Conservation (phyloP, 192 early-diverging fungal species). For the Mortierella antarctica region DNA sequence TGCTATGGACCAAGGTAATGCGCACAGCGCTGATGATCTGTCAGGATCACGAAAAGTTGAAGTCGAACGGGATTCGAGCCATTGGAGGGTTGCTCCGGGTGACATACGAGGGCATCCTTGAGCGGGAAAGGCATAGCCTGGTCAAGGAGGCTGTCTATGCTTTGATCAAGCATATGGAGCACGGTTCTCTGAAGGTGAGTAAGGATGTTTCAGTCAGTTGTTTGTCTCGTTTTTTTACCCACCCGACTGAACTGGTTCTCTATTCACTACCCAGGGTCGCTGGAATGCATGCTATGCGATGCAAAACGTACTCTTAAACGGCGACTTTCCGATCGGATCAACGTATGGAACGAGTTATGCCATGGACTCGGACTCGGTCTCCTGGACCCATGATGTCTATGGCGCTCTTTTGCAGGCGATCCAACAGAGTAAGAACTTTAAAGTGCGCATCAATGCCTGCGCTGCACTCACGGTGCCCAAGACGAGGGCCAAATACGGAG, state of each 20-base stretch:
- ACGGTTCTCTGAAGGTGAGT: slow-evolving; percentile 71
- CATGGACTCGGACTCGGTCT: slow-evolving; percentile 42
- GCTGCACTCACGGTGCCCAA: slow-evolving; percentile 58
- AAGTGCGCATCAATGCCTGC: slow-evolving; percentile 81
- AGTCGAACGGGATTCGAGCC: slow-evolving; percentile 77
- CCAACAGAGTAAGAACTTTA: slow-evolving; percentile 74
- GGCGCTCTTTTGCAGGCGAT: slow-evolving; percentile 63
- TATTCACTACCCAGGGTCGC: slow-evolving; percentile 58
- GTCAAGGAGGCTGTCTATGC: slow-evolving; percentile 58
- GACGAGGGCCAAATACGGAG: slow-evolving; percentile 54
- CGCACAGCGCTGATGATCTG: slow-evolving; percentile 58
- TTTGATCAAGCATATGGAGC: slow-evolving; percentile 70
- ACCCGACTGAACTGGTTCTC: background rate
- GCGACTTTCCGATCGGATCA: slow-evolving; percentile 65
- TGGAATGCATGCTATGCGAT: slow-evolving; percentile 86
- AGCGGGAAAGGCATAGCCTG: slow-evolving; percentile 54
- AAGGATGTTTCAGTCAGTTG: background rate
- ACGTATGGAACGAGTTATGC: slow-evolving; percentile 50
- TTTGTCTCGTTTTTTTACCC: background rate
- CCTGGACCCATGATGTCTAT: slow-evolving; percentile 65
- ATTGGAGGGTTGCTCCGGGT: slow-evolving; percentile 73
- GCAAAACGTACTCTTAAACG: slow-evolving; percentile 66
- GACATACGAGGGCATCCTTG: slow-evolving; percentile 58
- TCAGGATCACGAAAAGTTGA: slow-evolving; percentile 81
- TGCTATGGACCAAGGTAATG: slow-evolving; percentile 59